Evolutionary conservation across 2,329 filamentous ascomycete genomes (phyloP), one percentile per base, ranked within the genome.

Genomic region (Colletotrichum navitas): DNA sequence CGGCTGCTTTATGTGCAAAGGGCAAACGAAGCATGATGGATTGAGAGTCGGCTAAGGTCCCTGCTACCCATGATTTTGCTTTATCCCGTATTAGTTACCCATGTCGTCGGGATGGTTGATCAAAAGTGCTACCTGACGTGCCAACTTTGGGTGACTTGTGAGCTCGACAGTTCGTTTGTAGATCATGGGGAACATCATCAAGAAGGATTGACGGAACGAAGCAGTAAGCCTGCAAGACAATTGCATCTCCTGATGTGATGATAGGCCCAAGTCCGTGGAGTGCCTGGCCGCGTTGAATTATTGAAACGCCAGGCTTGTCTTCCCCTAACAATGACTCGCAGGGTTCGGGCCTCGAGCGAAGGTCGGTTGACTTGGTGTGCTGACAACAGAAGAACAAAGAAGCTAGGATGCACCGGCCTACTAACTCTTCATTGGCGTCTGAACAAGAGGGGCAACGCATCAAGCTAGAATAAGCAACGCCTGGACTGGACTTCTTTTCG

Each of bases 251-350:
- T 56, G 59, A 60, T 68, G 65, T 55, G 45, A 68, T 63, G 54
- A 34, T 59, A 45, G 36, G 59, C 36, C 65, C 45, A 34, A 55
- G 45, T 56, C 32, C 54, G 49, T 60, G 65, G 65, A 54, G 21
- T 59, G 54, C 69, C 69, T 41, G 54, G 65, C 65, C 65, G 55
- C 39, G 52, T 52, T 54, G 45, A 12, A 21, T 36, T 41, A 59
- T 72, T 69, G 65, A 69, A 72, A 72, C 69, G 34, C 54, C 54
- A 63, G 69, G 47, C 69, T 69, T 41, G 16, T 61, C 54, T 69
- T 72, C 65, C 65, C 69, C 69, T 36, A 34, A 72, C 69, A 72
- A 56, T 68, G 47, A 58, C 52, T 72, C 45, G 58, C 68, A 71
- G 68, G 68, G 68, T 68, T 63, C 43, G 49, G 64, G 41, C 45